Base-by-base conservation (phyloP, 345 rosid species). In the Adansonia digitata region DNA sequence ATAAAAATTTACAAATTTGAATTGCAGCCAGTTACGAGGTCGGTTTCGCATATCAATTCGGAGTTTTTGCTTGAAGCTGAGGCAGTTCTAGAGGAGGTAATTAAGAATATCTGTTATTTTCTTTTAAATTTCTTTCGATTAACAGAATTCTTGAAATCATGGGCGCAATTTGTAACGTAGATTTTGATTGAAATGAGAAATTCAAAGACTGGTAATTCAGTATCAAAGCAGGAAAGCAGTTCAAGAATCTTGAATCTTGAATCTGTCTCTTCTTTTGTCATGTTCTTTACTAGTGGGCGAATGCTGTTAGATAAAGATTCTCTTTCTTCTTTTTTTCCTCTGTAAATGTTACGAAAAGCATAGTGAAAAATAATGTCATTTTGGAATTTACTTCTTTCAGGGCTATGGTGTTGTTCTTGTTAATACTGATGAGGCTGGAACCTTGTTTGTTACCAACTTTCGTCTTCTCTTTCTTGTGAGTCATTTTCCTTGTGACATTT, bases 391-490 rank as follows among this genome's bases (percentile, higher is more conserved):
- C 14, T 84, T 72, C 27, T 82, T 88, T 76, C 89, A 95, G 99
- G 87, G 82, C 45, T 77, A 82, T 74, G 99, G 98, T 43, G 98
- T 89, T 75, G 91, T 90, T 76, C 97, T 95, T 81, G 81, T 95
- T 65, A 95, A 95, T 80, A 91, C 84, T 5, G 91, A 85, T 82
- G 88, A 84, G 74, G 97, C 97, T 1, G 98, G 99, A 69, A 91
- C 89, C 35, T 84, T 95, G 80, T 66, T 93, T 66, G 87, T 95
- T 78, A 93, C 99, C 12, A 95, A 95, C 81, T 95, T 89, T 77
- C 98, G 99, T 65, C 84, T 93, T 80, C 86, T 95, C 74, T 95
- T 95, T 85, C 74, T 95, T 90, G 99, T 95, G 79, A 85, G 96
- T 82, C 40, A 29, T 51, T 57, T 73, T 1, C 39, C 46, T 24